These are phyloP conservation scores for Perkinsus chesapeaki DNA, from an alignment of 169 alveolate species.

Conservation along the genomic window DNA sequence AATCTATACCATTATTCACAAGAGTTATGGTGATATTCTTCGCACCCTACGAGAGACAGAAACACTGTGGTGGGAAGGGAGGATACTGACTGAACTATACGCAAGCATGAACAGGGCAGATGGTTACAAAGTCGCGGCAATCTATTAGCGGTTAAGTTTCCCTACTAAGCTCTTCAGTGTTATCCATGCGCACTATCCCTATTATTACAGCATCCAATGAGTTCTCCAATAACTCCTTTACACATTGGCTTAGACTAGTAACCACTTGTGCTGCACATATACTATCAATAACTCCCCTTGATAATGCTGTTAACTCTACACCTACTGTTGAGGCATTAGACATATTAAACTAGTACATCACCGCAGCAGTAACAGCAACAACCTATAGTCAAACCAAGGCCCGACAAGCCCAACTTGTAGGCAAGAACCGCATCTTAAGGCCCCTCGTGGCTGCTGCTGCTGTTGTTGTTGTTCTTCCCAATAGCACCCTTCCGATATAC, in stretches of 20 bases:
- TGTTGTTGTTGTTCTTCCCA: too few relatives aligned
- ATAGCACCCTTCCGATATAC: too few relatives aligned
- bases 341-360: neutral
- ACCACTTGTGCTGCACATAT: constrained; percentile 4
- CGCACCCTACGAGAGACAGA: neutral
- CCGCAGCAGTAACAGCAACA: neutral
- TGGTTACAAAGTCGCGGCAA: too few relatives aligned
- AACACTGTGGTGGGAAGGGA: neutral
- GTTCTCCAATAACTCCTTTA: constrained; percentile 8
- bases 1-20: neutral
- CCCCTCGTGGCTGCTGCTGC: too few relatives aligned
- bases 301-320: neutral
- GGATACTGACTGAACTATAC: too few relatives aligned
- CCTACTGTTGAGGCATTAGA: neutral
- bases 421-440: too few relatives aligned
- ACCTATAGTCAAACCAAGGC: neutral
- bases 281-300: neutral
- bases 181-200: neutral
- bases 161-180: too few relatives aligned
- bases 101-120: too few relatives aligned
- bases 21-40: neutral
- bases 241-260: neutral
- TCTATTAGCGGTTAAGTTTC: too few relatives aligned
- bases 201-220: neutral
- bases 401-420: too few relatives aligned